Conservation (phyloP, 352 stramenopile genomes). For the Phytophthora multivora region DNA sequence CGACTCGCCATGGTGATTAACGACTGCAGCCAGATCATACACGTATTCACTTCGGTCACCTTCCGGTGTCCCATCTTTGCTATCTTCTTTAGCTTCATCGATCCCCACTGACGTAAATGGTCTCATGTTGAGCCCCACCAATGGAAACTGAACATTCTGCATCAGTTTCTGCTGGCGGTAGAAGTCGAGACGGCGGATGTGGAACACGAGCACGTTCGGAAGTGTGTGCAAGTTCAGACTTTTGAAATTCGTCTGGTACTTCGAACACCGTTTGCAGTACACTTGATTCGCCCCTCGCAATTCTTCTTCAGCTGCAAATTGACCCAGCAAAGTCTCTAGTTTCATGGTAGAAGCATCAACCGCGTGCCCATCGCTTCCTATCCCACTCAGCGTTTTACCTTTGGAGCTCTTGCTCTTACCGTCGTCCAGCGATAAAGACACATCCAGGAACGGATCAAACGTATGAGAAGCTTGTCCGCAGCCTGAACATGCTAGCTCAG, state of each 20-base stretch:
- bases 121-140: conserved; percentile 46
- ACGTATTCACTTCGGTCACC: conserved; percentile 33
- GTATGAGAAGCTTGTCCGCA: conserved; percentile 59
- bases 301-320: conserved; percentile 61
- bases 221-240: conserved; percentile 63
- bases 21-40: conserved; percentile 67
- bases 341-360: conserved; percentile 13
- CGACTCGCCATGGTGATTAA: conserved; percentile 73
- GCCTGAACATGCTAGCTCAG: conserved; percentile 58
- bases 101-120: conserved; percentile 33
- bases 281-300: conserved; percentile 66
- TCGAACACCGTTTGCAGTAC: conserved; percentile 58
- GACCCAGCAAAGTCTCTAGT: conserved; percentile 42
- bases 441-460: conserved; percentile 76
- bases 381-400: neutral
- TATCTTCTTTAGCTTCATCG: conserved; percentile 19
- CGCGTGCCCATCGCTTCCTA: neutral
- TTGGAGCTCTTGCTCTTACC: conserved; percentile 6
- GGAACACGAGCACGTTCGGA: conserved; percentile 75
- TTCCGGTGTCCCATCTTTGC: conserved; percentile 15
- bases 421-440: conserved; percentile 64
- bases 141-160: conserved; percentile 58
- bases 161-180: conserved; percentile 62
- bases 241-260: conserved; percentile 68
- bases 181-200: conserved; percentile 80